Evolutionary conservation across 495 filamentous ascomycete genomes (phyloP), one percentile per base, ranked within the genome.

Genomic region (Aspergillus funiculosus): DNA sequence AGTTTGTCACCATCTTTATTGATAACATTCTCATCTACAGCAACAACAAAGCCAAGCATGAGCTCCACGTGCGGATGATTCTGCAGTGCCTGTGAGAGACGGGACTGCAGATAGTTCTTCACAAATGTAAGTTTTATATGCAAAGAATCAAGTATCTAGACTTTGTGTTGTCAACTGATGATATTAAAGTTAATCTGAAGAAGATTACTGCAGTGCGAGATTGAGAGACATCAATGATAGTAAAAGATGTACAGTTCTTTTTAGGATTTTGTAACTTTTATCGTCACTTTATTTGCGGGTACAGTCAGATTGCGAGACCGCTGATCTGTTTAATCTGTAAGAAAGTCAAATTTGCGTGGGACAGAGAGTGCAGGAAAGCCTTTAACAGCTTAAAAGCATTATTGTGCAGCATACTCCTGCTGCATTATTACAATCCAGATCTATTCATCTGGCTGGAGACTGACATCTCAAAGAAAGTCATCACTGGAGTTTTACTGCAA

Each of bases 11-110:
- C 11, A 56, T 37, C 2, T 72, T 65, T 40, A 25, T 71, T 0
- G 57, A 72, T 34, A 47, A 72, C 25, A 56, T 69, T 26, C 35
- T 71, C 0, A 61, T 72, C 20, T 69, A 56, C 44, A 47, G 43
- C 25, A 20, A 60, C 38, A 65, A 28, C 46, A 51, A 22, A 53
- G 59, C n/a, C 17, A 46, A 61, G 15, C 49, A 60, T 37, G 24
- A 32, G 8, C 5, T 50, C 1, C 49, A 65, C 32, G 50, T 65
- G 1, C 3, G 11, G 1, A 39, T 44, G 25, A 39, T 60, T n/a
- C 42, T 66, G 5, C 7, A 40, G 22, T 28, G 28, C 11, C 43
- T 66, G 9, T 2, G 26, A 17, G 35, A 51, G 0, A 19, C 40
- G n/a, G 46, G 45, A 5, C 25, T 65, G 2, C 31, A 54, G 14